These are phyloP conservation scores for Tinospora cordifolia DNA, from an alignment of 164 flowering plant genomes.

Conservation along the genomic window DNA sequence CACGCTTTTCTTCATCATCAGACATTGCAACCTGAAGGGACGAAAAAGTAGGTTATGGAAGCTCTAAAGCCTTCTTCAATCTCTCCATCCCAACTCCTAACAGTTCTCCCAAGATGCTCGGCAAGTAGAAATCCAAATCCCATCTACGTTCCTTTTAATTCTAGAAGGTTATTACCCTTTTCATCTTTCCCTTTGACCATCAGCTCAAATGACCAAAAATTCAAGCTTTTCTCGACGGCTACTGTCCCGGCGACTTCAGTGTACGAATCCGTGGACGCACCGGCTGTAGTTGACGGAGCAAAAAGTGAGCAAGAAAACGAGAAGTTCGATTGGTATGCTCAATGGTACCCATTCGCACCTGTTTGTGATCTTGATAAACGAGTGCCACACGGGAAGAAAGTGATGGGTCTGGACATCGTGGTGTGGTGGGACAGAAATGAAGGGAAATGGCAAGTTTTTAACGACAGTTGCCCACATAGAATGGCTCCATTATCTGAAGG, in stretches of 20 bases:
- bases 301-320: constrained; percentile 24
- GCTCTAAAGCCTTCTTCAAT: constrained; percentile 25
- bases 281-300: constrained; percentile 20
- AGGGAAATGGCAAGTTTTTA: constrained; percentile 72
- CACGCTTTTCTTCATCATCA: too few species aligned
- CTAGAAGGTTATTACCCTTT: constrained; percentile 13
- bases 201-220: constrained; percentile 16
- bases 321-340: constrained; percentile 69
- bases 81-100: constrained; percentile 17
- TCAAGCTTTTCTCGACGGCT: constrained; percentile 28
- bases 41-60: too few species aligned
- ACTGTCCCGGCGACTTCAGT: too few species aligned
- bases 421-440: constrained; percentile 91
- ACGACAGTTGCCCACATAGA: constrained; percentile 86
- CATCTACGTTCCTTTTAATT: constrained; percentile 12
- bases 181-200: constrained; percentile 15
- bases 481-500: constrained; percentile 93
- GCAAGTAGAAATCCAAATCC: constrained; percentile 17
- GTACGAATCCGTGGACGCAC: constrained; percentile 23
- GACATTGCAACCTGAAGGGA: too few species aligned
- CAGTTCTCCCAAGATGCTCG: constrained; percentile 11
- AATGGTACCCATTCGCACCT: constrained; percentile 78
- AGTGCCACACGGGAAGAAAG: constrained; percentile 66
- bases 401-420: constrained; percentile 80
- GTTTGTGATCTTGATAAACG: constrained; percentile 81